Evolutionary conservation across 371 early-diverging fungal genomes (phyloP).

Genomic region (Smittium culicis): DNA sequence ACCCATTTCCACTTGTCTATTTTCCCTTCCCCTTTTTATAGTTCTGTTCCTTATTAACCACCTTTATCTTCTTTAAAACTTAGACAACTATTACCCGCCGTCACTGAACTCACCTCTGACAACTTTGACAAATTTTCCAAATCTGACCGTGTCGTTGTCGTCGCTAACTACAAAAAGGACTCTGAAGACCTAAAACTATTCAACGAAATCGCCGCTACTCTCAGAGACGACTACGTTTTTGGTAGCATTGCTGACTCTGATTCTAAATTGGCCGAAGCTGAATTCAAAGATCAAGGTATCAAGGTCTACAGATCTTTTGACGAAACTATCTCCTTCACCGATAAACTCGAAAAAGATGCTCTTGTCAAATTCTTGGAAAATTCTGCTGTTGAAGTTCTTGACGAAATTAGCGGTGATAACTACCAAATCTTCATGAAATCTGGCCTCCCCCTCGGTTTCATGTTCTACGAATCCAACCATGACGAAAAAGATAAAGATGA

Average conservation of each 20-base stretch:
- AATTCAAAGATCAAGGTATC: constrained; percentile 37
- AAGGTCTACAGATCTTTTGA: constrained; percentile 75
- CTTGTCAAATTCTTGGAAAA: constrained; percentile 51
- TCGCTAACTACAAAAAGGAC: constrained; percentile 52
- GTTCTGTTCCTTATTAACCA: no score
- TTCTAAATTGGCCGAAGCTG: constrained; percentile 32
- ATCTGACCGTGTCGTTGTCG: constrained; percentile 72
- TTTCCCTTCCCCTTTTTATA: no score
- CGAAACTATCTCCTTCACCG: constrained; percentile 52
- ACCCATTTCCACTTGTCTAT: no score
- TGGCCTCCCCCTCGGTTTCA: constrained; percentile 74
- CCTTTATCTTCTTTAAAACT: no score
- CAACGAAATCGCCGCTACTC: constrained; percentile 47
- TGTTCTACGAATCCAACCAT: constrained; percentile 62
- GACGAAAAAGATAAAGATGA: no score
- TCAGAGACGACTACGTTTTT: constrained; percentile 73
- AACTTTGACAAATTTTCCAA: constrained; percentile 54
- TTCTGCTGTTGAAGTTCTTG: constrained; percentile 72
- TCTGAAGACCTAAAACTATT: constrained; percentile 47
- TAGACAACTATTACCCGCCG: constrained; percentile 65
- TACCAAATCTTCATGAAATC: constrained; percentile 65
- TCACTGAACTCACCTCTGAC: constrained; percentile 48
- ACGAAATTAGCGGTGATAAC: constrained; percentile 76
- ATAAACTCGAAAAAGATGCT: constrained; percentile 36
- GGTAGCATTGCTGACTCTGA: constrained; percentile 46